Conservation (phyloP, 768 basidiomycete genomes). For the Antrodiella citrinella region DNA sequence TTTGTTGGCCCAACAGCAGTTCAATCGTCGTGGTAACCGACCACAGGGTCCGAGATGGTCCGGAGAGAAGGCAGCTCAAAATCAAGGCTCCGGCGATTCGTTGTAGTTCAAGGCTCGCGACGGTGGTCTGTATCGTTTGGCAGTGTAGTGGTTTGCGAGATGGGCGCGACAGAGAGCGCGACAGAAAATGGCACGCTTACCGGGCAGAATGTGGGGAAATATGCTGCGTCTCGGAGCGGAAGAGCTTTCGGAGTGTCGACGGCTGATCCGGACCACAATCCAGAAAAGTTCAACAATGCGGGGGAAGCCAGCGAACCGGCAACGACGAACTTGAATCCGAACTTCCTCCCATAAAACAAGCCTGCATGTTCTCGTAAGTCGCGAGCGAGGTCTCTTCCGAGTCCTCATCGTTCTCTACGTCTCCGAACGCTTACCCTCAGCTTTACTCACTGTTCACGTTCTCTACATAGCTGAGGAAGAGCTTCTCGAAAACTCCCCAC, state of each 20-base stretch:
- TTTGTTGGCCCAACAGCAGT: no score
- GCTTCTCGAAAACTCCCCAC: constrained; percentile 4
- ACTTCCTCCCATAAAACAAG: background rate
- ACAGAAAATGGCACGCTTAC: background rate
- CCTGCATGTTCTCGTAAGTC: background rate
- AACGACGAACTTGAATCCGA: background rate
- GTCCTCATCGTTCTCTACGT: background rate
- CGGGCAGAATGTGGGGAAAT: background rate
- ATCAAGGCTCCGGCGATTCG: no score
- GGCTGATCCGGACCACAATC: no score
- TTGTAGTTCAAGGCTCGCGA: no score
- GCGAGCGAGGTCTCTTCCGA: background rate
- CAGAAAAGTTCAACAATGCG: no score
- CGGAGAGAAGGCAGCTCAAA: no score
- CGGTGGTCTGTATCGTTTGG: background rate
- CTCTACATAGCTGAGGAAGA: background rate
- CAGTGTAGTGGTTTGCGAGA: background rate
- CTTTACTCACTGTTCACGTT: background rate
- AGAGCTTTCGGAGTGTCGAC: no score
- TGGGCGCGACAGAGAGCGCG: background rate
- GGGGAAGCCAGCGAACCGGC: background rate
- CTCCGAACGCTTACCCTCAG: background rate
- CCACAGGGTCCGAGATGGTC: no score
- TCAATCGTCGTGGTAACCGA: no score
- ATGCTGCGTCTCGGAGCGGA: no score